Evolutionary conservation across 2,329 filamentous ascomycete genomes (phyloP), one percentile per base, ranked within the genome.

Genomic region (Corniculantispora saksenae): DNA sequence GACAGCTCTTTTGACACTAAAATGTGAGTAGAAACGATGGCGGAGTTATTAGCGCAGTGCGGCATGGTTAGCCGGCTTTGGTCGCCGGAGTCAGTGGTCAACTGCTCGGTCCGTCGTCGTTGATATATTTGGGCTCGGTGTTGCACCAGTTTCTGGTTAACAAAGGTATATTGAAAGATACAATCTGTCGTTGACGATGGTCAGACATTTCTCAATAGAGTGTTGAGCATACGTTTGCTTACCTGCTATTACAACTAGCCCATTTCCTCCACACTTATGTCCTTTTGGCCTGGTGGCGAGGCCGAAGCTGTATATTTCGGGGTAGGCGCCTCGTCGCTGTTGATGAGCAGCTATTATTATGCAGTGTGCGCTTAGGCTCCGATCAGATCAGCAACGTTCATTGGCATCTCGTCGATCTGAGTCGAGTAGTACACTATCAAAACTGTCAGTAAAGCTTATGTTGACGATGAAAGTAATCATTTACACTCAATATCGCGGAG

Each of bases 381-480:
- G 66, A 84, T 84, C 32, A 88, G 81, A 70, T 86, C 85, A 72
- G 85, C 87, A 76, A 92, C 92, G 75, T 97, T 97, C 94, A 97
- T 97, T 21, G 94, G 94, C 94, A 97, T 97, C 83, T 97, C 94
- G 73, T 97, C 94, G 71, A 97, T 97, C 82, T 97, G 94, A 55
- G 94, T 97, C 19, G 92, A 96, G 81, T 97, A 97, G 82, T 96
- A 97, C 74, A 97, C 90, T 93, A 69, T 58, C 21, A 54, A 63
- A 68, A 83, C 69, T 83, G 80, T 65, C 65, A 62, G 47, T 61
- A 23, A 72, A n/a, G 10, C 7, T 10, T 53, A 8, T 17, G 2
- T 25, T 17, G 2, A 12, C n/a, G 35, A 3, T n/a, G 3, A 32
- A 6, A 13, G 1, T 4, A 9, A 25, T 40, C 38, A 84, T 89